These are phyloP conservation scores for Hondaea fermentalgiana DNA, from an alignment of 108 stramenopile genomes.

Conservation along the genomic window DNA sequence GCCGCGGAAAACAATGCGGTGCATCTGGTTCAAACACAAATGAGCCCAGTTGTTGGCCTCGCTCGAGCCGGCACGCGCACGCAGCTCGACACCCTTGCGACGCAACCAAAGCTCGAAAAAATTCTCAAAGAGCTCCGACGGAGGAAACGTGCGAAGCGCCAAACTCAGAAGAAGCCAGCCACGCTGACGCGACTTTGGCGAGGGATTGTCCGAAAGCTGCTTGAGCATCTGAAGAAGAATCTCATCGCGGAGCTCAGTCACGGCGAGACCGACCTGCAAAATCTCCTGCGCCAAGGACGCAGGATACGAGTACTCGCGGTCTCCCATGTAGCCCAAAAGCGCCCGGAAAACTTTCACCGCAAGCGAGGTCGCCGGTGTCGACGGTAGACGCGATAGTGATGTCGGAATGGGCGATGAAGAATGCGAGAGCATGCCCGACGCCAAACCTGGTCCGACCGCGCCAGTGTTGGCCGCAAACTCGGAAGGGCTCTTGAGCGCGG, in stretches of 20 bases:
- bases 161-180: slow-evolving; percentile 46
- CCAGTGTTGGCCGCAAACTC: background rate
- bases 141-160: slow-evolving; percentile 36
- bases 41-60: background rate
- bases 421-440: background rate
- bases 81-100: background rate
- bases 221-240: slow-evolving; percentile 47
- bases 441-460: background rate
- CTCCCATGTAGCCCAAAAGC: slow-evolving; percentile 20
- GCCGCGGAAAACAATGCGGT: slow-evolving; percentile 6
- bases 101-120: slow-evolving; percentile 33
- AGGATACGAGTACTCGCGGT: background rate
- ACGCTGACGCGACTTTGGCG: slow-evolving; percentile 20
- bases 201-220: slow-evolving; percentile 47
- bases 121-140: slow-evolving; percentile 43
- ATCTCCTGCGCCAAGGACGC: background rate
- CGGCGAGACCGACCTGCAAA: background rate
- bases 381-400: background rate
- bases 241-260: slow-evolving; percentile 34
- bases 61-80: background rate
- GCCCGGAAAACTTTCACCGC: slow-evolving; percentile 17
- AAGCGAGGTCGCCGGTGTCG: background rate
- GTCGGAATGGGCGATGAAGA: background rate
- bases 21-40: background rate
- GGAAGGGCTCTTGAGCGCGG: background rate